Conservation (phyloP, 352 stramenopile species). For the Phytophthora citricola region DNA sequence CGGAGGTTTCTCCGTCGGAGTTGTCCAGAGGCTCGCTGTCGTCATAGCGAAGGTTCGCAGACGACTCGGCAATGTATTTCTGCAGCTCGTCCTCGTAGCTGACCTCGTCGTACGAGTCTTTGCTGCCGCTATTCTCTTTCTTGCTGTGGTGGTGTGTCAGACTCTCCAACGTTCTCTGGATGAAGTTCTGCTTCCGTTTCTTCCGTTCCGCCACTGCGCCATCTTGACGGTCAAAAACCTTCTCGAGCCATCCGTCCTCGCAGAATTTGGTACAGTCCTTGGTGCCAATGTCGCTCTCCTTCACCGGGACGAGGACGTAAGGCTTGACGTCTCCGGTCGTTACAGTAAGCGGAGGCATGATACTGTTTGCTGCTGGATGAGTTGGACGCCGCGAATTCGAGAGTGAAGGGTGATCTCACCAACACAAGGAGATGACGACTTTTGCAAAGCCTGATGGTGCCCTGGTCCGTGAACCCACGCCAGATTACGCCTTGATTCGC, state of each 20-base stretch:
- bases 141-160: conserved; percentile 23
- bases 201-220: conserved; percentile 2
- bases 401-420: conserved; percentile 21
- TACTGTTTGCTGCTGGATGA: conserved; percentile 3
- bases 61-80: conserved; percentile 32
- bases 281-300: conserved; percentile 1
- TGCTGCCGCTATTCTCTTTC: not conserved
- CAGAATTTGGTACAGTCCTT: conserved; percentile 2
- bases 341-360: conserved; percentile 15
- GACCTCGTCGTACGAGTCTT: conserved; percentile 13
- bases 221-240: conserved; percentile 22
- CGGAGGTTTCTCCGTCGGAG: conserved; percentile 23
- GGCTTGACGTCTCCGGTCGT: conserved; percentile 19
- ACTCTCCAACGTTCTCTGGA: conserved; percentile 24
- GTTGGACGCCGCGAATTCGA: conserved; percentile 13
- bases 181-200: conserved; percentile 23
- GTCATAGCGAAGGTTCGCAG: conserved; percentile 15
- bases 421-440: conserved; percentile 7
- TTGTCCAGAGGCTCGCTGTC: conserved; percentile 11
- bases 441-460: conserved; percentile 24
- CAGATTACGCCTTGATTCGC: conserved; percentile 34
- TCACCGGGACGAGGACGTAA: conserved; percentile 14
- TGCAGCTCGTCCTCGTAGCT: conserved; percentile 37
- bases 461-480: conserved; percentile 1
- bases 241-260: conserved; percentile 27